phyloP scores from a whole-genome alignment of 306 rosid genomes.

The Cucumis hystrix region DNA sequence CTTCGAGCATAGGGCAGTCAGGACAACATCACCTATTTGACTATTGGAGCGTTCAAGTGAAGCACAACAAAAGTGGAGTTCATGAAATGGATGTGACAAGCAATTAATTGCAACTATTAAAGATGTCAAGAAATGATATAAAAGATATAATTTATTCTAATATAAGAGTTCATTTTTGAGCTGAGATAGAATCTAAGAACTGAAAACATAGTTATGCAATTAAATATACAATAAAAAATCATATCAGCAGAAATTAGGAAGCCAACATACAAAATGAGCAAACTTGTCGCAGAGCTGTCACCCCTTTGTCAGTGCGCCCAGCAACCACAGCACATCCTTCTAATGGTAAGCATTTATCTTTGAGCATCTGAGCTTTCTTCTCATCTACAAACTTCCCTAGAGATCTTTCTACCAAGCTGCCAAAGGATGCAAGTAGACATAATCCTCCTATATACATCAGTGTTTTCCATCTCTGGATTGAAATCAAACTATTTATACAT shows the following conservation, averaged over 20 bases:
- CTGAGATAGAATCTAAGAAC: background rate
- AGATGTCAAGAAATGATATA: background rate
- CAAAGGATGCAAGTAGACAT: background rate
- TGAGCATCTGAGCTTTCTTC: conserved; percentile 46
- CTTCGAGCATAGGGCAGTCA: background rate
- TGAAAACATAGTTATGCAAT: background rate
- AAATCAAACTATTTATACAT: background rate
- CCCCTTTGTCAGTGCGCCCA: conserved; percentile 98
- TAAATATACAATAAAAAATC: background rate
- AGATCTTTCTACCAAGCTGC: conserved; percentile 50
- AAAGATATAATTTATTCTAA: background rate
- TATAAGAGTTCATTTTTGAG: background rate
- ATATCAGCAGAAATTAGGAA: background rate
- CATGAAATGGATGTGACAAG: background rate
- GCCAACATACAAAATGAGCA: conserved; percentile 72
- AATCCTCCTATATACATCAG: background rate
- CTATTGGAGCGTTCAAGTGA: background rate
- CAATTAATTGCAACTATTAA: background rate
- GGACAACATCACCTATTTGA: background rate
- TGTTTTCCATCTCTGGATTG: background rate
- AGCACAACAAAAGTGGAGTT: background rate
- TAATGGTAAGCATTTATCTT: conserved; percentile 55
- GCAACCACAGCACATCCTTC: conserved; percentile 76
- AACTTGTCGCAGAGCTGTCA: conserved; percentile 81
- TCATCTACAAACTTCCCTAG: conserved; percentile 89